A percentile compares a stretch with the other conserved stretches of the same genome.
These are phyloP conservation scores for Pisolithus sp. DNA, from an alignment of 768 basidiomycete genomes.

Conservation along the genomic window DNA sequence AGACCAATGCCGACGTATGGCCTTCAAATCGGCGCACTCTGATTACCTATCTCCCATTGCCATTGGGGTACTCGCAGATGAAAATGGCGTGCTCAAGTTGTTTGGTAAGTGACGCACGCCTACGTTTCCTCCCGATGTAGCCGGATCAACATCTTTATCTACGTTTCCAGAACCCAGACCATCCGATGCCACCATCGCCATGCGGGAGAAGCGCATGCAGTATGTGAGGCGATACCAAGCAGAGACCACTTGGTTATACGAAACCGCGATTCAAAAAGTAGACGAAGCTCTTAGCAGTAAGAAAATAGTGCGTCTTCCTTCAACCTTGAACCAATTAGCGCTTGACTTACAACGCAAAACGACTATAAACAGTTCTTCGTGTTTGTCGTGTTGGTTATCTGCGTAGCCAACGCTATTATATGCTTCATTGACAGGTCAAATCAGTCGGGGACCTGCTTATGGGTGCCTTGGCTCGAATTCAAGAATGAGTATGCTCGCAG, in stretches of 20 bases:
- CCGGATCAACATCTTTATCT: not conserved
- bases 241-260: not conserved
- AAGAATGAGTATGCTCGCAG: no score
- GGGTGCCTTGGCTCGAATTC: not conserved
- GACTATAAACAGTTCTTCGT: not conserved
- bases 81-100: conserved; percentile 21
- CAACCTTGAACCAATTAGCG: not conserved
- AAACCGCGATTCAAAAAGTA: not conserved
- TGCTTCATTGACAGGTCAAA: not conserved
- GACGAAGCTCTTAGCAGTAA: not conserved
- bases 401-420: not conserved
- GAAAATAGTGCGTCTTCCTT: not conserved
- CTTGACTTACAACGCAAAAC: not conserved
- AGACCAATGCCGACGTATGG: conserved; percentile 14
- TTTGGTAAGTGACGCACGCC: conserved; percentile 14
- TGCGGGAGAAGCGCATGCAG: conserved; percentile 18
- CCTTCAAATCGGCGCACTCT: conserved; percentile 17
- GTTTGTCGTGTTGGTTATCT: not conserved
- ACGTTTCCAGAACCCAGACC: conserved; percentile 21
- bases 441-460: not conserved
- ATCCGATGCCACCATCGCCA: conserved; percentile 13
- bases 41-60: conserved; percentile 23
- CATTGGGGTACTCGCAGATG: conserved; percentile 19
- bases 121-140: not conserved
- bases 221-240: conserved; percentile 14